Percentiles rank a stretch among this genome's conserved stretches.
Evolutionary conservation across 768 basidiomycete genomes (phyloP).

Genomic region (Pilatotrama ljubarskyi): DNA sequence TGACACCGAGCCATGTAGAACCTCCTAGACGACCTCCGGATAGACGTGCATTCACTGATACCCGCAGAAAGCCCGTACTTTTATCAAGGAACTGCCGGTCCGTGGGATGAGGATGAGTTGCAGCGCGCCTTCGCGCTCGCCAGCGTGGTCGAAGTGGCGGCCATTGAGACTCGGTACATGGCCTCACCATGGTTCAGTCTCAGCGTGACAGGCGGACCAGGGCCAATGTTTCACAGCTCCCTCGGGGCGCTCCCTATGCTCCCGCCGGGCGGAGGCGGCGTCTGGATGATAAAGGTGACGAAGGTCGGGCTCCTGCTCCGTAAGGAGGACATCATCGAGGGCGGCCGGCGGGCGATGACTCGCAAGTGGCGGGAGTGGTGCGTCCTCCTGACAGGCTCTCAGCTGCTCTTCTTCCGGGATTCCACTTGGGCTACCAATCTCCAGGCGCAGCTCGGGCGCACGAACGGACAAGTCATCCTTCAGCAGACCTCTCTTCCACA

Average conservation of each 20-base stretch:
- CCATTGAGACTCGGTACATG: constrained; percentile 41
- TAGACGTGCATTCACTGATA: constrained; percentile 60
- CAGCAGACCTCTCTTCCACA: constrained; percentile 50
- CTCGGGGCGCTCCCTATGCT: constrained; percentile 28
- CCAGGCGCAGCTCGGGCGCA: constrained; percentile 42
- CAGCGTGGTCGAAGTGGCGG: constrained; percentile 54
- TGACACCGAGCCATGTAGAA: constrained; percentile 44
- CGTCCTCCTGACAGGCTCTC: constrained; percentile 85
- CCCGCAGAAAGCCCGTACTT: constrained; percentile 65
- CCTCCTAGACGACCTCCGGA: constrained; percentile 65
- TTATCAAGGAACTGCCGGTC: constrained; percentile 62
- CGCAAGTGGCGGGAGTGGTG: constrained; percentile 90
- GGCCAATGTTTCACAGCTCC: constrained; percentile 31
- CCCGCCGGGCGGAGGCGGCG: constrained; percentile 27
- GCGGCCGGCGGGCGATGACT: constrained; percentile 71
- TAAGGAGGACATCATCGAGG: constrained; percentile 77
- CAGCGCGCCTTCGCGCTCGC: constrained; percentile 65
- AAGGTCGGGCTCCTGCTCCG: constrained; percentile 81
- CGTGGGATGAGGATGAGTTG: constrained; percentile 68
- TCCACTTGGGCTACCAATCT: constrained; percentile 52
- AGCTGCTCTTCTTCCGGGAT: constrained; percentile 89
- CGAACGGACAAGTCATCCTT: constrained; percentile 36
- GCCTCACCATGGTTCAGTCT: constrained; percentile 44
- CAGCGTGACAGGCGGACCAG: constrained; percentile 37
- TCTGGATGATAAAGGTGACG: constrained; percentile 62